Percentiles rank a stretch among this genome's conserved stretches.
phyloP scores from a whole-genome alignment of 2,329 filamentous ascomycete species.

The Cytospora paraplurivora region DNA sequence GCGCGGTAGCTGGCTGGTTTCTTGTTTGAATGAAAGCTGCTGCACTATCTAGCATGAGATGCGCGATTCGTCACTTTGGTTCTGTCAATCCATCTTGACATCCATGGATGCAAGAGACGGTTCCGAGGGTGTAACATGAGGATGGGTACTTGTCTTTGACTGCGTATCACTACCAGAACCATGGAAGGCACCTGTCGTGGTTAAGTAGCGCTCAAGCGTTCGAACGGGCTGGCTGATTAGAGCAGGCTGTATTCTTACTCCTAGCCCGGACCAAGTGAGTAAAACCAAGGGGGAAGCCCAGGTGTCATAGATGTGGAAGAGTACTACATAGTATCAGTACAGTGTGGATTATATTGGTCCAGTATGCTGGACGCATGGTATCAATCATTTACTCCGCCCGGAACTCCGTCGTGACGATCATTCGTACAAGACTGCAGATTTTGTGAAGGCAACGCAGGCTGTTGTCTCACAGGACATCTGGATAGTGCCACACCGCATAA shows the following conservation, averaged over 20 bases:
- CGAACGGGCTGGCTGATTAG: background rate
- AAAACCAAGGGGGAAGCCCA: constrained; percentile 12
- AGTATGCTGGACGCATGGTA: constrained; percentile 18
- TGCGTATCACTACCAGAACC: background rate
- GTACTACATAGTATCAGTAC: constrained; percentile 18
- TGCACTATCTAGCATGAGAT: too few species aligned
- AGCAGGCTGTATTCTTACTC: constrained; percentile 4
- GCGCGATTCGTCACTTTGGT: too few species aligned
- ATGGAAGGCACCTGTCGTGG: background rate
- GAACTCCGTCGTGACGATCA: constrained; percentile 8
- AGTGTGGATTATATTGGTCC: constrained; percentile 12
- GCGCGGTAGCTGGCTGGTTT: too few species aligned
- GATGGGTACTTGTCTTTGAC: background rate
- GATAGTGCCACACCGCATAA: background rate
- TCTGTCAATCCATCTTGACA: background rate
- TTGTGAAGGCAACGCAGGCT: background rate
- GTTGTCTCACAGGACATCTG: background rate
- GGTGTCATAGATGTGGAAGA: constrained; percentile 16
- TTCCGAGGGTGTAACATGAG: background rate
- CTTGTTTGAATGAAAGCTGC: too few species aligned
- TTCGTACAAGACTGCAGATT: background rate
- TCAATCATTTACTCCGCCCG: constrained; percentile 10
- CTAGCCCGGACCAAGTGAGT: background rate
- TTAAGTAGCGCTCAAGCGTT: background rate
- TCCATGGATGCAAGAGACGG: background rate